phyloP scores from a whole-genome alignment of 2,329 filamentous ascomycete species.

The Arthrobotrys conoides region DNA sequence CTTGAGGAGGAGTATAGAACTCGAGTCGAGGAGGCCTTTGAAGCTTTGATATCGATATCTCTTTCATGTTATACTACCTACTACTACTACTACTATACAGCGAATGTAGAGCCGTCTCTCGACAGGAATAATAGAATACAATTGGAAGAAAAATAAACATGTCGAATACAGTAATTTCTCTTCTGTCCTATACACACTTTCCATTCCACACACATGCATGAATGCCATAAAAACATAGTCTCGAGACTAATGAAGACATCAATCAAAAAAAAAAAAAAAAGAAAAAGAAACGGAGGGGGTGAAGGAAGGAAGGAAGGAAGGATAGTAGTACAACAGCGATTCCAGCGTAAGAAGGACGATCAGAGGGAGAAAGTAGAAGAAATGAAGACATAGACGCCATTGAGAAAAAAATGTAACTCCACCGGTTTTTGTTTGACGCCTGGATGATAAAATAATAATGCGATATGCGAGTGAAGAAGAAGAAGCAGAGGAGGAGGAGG shows the following conservation, averaged over 20 bases:
- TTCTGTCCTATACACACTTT: background rate
- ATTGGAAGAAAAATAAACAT: background rate
- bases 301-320: background rate
- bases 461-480: background rate
- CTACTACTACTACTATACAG: background rate
- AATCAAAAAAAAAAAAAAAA: background rate
- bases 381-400: slow-evolving; percentile 3
- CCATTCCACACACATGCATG: background rate
- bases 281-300: background rate
- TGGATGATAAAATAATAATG: slow-evolving; percentile 7
- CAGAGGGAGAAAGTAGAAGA: background rate
- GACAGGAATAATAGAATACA: too few relatives aligned
- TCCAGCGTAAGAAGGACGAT: background rate
- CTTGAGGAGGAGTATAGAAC: too few relatives aligned
- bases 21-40: background rate
- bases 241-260: background rate
- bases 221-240: too few relatives aligned
- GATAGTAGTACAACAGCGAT: slow-evolving; percentile 1
- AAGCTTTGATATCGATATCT: too few relatives aligned
- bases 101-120: background rate
- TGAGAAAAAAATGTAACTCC: slow-evolving; percentile 24
- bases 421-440: slow-evolving; percentile 18
- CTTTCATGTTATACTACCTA: background rate
- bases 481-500: background rate
- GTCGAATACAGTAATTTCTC: background rate